Evolutionary conservation across 2,329 filamentous ascomycete genomes (phyloP).

Genomic region (Dryadomyces sulphureus): DNA sequence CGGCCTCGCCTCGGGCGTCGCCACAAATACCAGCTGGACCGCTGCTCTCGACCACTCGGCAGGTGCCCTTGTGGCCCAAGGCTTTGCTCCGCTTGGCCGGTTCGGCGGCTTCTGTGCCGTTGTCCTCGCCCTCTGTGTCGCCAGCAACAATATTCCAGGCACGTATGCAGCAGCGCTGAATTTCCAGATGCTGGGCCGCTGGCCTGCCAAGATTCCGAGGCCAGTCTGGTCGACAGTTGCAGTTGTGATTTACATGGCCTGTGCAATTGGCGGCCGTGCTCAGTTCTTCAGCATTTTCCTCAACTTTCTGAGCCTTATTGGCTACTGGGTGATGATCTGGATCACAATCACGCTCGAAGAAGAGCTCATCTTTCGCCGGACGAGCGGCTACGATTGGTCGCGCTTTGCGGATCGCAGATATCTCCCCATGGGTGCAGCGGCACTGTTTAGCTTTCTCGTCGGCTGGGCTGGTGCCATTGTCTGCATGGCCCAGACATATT

Average conservation of each 20-base stretch:
- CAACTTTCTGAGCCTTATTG: conserved; percentile 57
- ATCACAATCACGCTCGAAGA: conserved; percentile 47
- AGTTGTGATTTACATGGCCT: conserved; percentile 47
- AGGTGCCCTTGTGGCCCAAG: conserved; percentile 50
- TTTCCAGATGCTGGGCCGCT: conserved; percentile 49
- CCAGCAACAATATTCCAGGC: conserved; percentile 50
- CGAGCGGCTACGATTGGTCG: conserved; percentile 41
- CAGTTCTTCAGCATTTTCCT: conserved; percentile 50
- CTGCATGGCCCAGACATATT: conserved; percentile 57
- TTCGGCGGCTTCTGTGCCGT: conserved; percentile 57
- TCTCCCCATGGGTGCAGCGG: conserved; percentile 47
- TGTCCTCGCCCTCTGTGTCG: conserved; percentile 46
- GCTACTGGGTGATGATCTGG: conserved; percentile 57
- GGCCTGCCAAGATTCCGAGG: conserved; percentile 42
- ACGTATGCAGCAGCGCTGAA: conserved; percentile 51
- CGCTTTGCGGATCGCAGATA: conserved; percentile 43
- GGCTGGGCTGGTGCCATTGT: conserved; percentile 52
- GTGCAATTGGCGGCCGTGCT: conserved; percentile 47
- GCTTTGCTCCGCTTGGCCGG: conserved; percentile 38
- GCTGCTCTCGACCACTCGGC: conserved; percentile 41
- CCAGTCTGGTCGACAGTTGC: conserved; percentile 49
- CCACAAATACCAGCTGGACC: conserved; percentile 35
- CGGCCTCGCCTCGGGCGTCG: conserved; percentile 45
- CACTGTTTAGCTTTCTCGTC: conserved; percentile 43
- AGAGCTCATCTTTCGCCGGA: conserved; percentile 43